Percentiles rank a stretch among this genome's conserved stretches.
Conservation (phyloP, 2,329 filamentous ascomycete genomes). For the Colletotrichum australisinense region DNA sequence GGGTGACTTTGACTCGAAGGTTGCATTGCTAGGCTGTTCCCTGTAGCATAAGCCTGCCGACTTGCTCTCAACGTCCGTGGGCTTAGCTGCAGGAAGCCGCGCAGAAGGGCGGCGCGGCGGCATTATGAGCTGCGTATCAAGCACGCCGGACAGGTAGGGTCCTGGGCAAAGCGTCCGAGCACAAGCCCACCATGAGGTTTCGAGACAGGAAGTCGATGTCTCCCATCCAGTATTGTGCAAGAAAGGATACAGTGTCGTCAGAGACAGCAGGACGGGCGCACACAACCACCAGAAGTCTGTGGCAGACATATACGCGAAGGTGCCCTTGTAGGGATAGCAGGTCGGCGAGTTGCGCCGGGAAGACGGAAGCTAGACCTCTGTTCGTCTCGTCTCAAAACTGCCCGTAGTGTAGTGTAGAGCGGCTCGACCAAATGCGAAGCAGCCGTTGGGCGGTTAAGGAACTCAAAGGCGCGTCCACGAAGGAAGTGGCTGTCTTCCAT, state of each 20-base stretch:
- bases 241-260: not conserved
- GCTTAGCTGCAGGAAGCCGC: slow-evolving; percentile 13
- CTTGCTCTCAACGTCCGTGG: slow-evolving; percentile 9
- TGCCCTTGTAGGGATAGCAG: not conserved
- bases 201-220: slow-evolving; percentile 1
- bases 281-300: not conserved
- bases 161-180: slow-evolving; percentile 6
- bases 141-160: slow-evolving; percentile 9
- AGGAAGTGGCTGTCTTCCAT: not conserved
- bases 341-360: slow-evolving; percentile 1
- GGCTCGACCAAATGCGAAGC: not conserved
- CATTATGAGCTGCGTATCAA: slow-evolving; percentile 7
- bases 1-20: slow-evolving; percentile 24
- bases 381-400: slow-evolving; percentile 21
- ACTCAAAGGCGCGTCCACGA: not conserved
- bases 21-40: slow-evolving; percentile 22
- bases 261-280: not conserved
- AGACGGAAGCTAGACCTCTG: slow-evolving; percentile 3
- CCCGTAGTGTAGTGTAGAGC: not conserved
- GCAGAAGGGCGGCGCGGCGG: slow-evolving; percentile 9
- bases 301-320: not conserved
- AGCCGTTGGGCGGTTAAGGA: not conserved
- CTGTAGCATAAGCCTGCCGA: slow-evolving; percentile 12
- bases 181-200: slow-evolving; percentile 8
- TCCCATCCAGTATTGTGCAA: not conserved